These are phyloP conservation scores for Apiospora aurea DNA, from an alignment of 2,329 filamentous ascomycete genomes.

Conservation along the genomic window DNA sequence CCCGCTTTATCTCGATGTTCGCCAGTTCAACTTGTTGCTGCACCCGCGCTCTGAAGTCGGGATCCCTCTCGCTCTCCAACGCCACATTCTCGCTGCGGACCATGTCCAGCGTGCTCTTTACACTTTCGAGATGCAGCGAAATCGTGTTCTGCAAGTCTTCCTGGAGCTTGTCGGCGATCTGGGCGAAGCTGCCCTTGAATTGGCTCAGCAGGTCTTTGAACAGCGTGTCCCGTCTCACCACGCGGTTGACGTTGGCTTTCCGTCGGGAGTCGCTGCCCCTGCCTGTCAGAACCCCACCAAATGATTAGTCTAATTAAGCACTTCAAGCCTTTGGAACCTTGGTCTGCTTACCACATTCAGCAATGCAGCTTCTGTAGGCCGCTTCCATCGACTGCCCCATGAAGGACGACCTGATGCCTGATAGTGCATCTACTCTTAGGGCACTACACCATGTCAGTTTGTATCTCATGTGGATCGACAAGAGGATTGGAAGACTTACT, in stretches of 20 bases:
- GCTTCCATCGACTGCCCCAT: conserved; percentile 46
- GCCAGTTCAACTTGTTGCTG: conserved; percentile 26
- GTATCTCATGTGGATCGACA: too few species aligned
- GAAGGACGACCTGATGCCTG: conserved; percentile 47
- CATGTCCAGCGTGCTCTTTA: conserved; percentile 44
- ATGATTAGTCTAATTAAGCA: not conserved
- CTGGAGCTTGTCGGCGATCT: conserved; percentile 32
- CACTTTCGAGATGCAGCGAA: conserved; percentile 35
- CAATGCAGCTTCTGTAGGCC: conserved; percentile 41
- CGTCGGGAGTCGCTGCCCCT: conserved; percentile 42
- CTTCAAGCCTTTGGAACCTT: not conserved
- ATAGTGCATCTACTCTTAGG: conserved; percentile 44
- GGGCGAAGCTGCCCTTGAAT: conserved; percentile 36
- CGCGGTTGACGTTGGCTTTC: conserved; percentile 43
- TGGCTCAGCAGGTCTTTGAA: conserved; percentile 42
- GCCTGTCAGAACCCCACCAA: conserved; percentile 36
- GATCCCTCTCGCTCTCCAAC: conserved; percentile 46
- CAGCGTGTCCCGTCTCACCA: conserved; percentile 36
- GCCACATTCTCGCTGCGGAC: conserved; percentile 47
- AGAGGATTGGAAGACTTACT: not conserved
- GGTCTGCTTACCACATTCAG: conserved; percentile 42
- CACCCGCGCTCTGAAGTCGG: conserved; percentile 44
- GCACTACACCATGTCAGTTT: conserved; percentile 33
- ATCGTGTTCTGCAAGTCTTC: conserved; percentile 31
- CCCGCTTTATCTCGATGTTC: not conserved